Percentiles rank a stretch among this genome's conserved stretches.
phyloP scores from a whole-genome alignment of 768 basidiomycete species.

The Russula virescens region DNA sequence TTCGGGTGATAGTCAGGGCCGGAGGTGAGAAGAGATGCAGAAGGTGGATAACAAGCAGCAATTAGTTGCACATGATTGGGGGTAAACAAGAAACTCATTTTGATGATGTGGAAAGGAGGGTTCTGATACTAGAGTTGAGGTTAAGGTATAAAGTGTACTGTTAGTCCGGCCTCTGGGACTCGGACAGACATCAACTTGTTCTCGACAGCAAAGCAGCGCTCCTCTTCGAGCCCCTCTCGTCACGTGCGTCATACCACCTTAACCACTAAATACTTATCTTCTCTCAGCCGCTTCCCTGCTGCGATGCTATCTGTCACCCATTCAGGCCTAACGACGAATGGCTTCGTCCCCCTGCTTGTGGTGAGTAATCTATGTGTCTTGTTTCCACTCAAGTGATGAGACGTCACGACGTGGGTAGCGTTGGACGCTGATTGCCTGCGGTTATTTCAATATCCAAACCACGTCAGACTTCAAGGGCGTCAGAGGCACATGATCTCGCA shows the following conservation, averaged over 20 bases:
- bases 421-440: conserved; percentile 49
- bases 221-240: not conserved
- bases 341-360: conserved; percentile 41
- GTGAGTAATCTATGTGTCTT: conserved; percentile 65
- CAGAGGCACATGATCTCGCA: not conserved
- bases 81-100: conserved; percentile 70
- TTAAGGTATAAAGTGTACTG: conserved; percentile 11
- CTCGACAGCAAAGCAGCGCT: not conserved
- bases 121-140: conserved; percentile 3
- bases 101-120: conserved; percentile 9
- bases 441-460: too few species aligned
- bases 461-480: too few species aligned
- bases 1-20: conserved; percentile 78
- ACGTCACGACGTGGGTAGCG: conserved; percentile 77
- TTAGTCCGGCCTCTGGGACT: too few species aligned
- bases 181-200: too few species aligned
- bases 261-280: conserved; percentile 45
- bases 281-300: conserved; percentile 53
- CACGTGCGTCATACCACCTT: conserved; percentile 37
- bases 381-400: conserved; percentile 60
- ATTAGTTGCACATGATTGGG: conserved; percentile 82
- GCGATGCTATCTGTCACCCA: conserved; percentile 69
- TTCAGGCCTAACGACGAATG: conserved; percentile 66
- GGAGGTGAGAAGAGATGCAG: conserved; percentile 64
- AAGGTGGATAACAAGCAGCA: conserved; percentile 79